Evolutionary conservation across 228 moss, liverwort and hornwort genomes (phyloP), one percentile per base, ranked within the genome.

Genomic region (Sphagnum fallax): DNA sequence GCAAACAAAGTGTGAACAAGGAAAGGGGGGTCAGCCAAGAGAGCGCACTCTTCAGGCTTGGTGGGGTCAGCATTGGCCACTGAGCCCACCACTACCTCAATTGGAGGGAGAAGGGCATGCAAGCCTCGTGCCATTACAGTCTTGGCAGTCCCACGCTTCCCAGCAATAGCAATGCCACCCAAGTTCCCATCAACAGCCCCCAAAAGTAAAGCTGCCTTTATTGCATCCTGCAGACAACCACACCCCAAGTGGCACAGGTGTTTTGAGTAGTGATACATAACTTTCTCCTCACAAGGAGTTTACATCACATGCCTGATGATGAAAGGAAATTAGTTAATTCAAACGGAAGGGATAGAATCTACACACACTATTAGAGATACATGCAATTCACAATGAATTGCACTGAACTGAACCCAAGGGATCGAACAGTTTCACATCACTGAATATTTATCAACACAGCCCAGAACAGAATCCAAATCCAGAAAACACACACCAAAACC

Each of bases 91-190:
- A 93, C 85, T 8, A 93, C 85, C 75, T 98, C 97, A 69, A 98
- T 84, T 16, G 91, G 93, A 16, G 93, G 93, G 49, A 98, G 81
- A 76, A 98, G 79, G 78, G 88, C 97, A 79, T 98, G 97, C 69
- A 98, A 71, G 6, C 97, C 97, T 52, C 97, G 84, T 47, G 97
- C 97, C 97, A 98, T 98, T 55, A 98, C 77, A 6, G 97, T 98
- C 83, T 98, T 98, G 5, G 97, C 97, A 67, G 97, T 98, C 8
- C 97, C 97, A 9, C 97, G 93, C 68, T 91, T 84, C 59, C 97
- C 97, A 50, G 97, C 93, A 52, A 98, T 78, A 8, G 97, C 91
- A 73, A 98, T 91, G 47, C 93, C 91, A 14, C 97, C 97, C 12
- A 98, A 87, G 8, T 75, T 78, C 76, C 87, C 88, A 73, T 98